Percentiles rank a stretch among this genome's conserved stretches.
Conservation (phyloP, 208 protist genomes). For the Wallacemonas rigidus region DNA sequence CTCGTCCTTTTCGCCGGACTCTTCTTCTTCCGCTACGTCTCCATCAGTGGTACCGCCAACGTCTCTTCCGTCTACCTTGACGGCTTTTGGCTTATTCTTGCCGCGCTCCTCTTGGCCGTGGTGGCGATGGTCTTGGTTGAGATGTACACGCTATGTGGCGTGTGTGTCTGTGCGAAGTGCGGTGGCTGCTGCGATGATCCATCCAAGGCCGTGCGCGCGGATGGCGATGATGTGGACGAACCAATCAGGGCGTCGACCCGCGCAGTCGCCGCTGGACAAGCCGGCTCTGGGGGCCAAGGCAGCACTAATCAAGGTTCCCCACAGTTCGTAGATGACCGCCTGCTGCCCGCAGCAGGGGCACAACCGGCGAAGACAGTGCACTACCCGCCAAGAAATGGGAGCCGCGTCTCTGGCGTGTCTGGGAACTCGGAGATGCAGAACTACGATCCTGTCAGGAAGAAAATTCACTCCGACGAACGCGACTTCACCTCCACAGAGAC, state of each 20-base stretch:
- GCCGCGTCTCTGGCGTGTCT: neutral
- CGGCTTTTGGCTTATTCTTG: conserved; percentile 9
- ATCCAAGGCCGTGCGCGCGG: neutral
- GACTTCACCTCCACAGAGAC: neutral
- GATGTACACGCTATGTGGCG: neutral
- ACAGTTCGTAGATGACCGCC: neutral
- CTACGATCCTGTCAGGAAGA: conserved; percentile 8
- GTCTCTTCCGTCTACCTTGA: neutral
- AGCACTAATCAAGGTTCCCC: neutral
- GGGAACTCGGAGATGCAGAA: neutral
- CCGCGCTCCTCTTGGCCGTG: neutral
- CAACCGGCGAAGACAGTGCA: neutral
- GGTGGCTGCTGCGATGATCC: neutral
- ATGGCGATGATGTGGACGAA: neutral
- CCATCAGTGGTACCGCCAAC: neutral
- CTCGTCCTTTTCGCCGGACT: neutral
- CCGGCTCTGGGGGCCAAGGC: neutral
- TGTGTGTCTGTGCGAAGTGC: neutral
- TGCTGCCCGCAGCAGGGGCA: neutral
- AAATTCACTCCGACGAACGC: neutral
- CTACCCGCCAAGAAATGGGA: neutral
- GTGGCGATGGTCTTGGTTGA: conserved; percentile 1
- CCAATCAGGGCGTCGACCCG: neutral
- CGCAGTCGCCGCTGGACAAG: neutral
- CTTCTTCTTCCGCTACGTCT: conserved; percentile 8